Evolutionary conservation across 352 stramenopile genomes (phyloP), one percentile per base, ranked within the genome.

Genomic region (Pythium aquatile): DNA sequence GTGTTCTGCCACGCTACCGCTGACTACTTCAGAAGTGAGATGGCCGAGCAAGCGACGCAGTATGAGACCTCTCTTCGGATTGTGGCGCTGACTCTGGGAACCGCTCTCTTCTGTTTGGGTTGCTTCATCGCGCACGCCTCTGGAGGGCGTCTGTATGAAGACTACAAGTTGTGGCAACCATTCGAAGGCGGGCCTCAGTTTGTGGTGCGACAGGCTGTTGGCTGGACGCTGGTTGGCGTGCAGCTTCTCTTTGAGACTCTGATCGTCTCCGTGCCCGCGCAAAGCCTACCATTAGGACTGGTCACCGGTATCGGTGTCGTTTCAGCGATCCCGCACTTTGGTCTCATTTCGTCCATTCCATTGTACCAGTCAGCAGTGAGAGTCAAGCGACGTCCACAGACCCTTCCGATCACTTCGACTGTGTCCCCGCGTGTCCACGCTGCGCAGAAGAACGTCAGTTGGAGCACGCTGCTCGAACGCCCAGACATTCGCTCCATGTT

Each of bases 221-320:
- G 73, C 10, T 87, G 78, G 78, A 84, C 75, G 1, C 57, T 87
- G 4, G 77, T 85, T 26, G 75, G 66, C 11, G 66, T 87, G 3
- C 69, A 84, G 47, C 46, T 83, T 2, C 64, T 87, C 0, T 84
- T 85, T n/a, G 76, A 85, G 48, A 77, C 71, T 20, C 46, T 87
- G 0, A 59, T 78, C 7, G 55, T 84, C 2, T 78, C 66, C 4
- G 49, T 79, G 3, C 60, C 75, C 20, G 49, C 66, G 9, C 46
- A 68, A 28, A 60, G 56, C 17, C 24, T 77, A 9, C 73, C 74
- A 2, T 54, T 51, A 11, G 76, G 78, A 7, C 49, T 77, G 2
- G 54, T 75, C 37, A 79, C 67, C 29, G 30, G 70, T 8, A 67
- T 83, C 11, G 76, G 78, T 1, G 11, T 76, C 4, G 75, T 79